phyloP scores from a whole-genome alignment of 1,284 basidiomycete genomes.

The Ganoderma multipileum region DNA sequence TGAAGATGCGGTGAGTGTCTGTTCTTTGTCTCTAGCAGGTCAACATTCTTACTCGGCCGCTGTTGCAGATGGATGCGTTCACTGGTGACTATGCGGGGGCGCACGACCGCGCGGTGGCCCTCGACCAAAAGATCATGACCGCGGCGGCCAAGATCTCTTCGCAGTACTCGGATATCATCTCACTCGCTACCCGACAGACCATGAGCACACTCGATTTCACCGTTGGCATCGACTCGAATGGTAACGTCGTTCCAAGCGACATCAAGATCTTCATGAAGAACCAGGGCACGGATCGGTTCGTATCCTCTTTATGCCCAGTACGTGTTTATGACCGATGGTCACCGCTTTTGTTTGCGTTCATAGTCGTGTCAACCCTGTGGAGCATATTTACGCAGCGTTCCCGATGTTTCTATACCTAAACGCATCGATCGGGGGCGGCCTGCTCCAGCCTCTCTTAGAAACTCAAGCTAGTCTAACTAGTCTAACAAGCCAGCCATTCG shows the following conservation, averaged over 20 bases:
- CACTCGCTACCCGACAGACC: conserved; percentile 49
- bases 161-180: conserved; percentile 48
- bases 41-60: not conserved
- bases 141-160: conserved; percentile 32
- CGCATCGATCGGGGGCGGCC: conserved; percentile 45
- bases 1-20: conserved; percentile 27
- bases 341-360: not conserved
- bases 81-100: conserved; percentile 35
- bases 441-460: conserved; percentile 54
- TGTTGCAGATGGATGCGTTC: conserved; percentile 36
- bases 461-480: conserved; percentile 42
- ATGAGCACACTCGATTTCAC: conserved; percentile 49
- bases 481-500: conserved; percentile 40
- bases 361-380: conserved; percentile 49
- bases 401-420: conserved; percentile 56
- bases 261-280: conserved; percentile 55
- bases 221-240: conserved; percentile 38
- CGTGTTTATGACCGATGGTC: not conserved
- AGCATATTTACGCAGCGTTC: conserved; percentile 54
- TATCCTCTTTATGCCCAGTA: not conserved
- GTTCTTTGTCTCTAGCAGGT: not conserved
- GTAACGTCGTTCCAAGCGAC: conserved; percentile 46
- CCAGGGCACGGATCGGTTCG: conserved; percentile 23
- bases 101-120: conserved; percentile 26
- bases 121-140: conserved; percentile 36